These are phyloP conservation scores for Lentinula sp. DNA, from an alignment of 768 basidiomycete genomes.

Conservation along the genomic window DNA sequence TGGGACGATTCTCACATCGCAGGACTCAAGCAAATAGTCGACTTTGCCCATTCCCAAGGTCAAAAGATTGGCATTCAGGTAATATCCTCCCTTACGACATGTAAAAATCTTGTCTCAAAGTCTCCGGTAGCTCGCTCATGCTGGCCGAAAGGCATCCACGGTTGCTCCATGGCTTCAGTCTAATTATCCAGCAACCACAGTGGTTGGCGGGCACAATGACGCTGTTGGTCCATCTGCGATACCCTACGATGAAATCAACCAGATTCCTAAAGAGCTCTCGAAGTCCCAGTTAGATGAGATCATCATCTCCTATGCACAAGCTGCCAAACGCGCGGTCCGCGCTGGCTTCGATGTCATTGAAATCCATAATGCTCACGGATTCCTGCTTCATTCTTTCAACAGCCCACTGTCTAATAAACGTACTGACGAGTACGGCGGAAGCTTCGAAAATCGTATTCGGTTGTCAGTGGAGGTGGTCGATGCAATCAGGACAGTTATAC, in stretches of 20 bases:
- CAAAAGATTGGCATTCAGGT: slow-evolving; percentile 67
- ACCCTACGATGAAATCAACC: slow-evolving; percentile 33
- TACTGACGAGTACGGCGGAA: slow-evolving; percentile 66
- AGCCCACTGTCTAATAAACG: slow-evolving; percentile 58
- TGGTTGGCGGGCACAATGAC: slow-evolving; percentile 41
- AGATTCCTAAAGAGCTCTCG: slow-evolving; percentile 52
- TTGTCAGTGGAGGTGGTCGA: slow-evolving; percentile 60
- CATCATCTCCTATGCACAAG: slow-evolving; percentile 48
- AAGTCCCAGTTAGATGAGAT: slow-evolving; percentile 50
- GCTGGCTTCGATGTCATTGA: slow-evolving; percentile 60
- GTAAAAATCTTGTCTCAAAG: slow-evolving; percentile 12
- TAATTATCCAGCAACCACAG: slow-evolving; percentile 25
- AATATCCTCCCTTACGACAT: slow-evolving; percentile 25
- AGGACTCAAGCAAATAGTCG: slow-evolving; percentile 45
- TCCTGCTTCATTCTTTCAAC: slow-evolving; percentile 49
- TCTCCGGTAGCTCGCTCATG: slow-evolving; percentile 47
- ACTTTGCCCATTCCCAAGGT: slow-evolving; percentile 64
- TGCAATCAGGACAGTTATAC: slow-evolving; percentile 56
- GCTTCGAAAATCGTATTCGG: slow-evolving; percentile 62
- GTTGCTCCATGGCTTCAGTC: slow-evolving; percentile 53
- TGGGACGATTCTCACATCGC: slow-evolving; percentile 57
- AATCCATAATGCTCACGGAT: slow-evolving; percentile 63
- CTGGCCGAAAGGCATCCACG: slow-evolving; percentile 69
- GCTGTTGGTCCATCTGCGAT: slow-evolving; percentile 55
- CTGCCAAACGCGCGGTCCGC: slow-evolving; percentile 44